These are phyloP conservation scores for Cystoderma amianthinum DNA, from an alignment of 768 basidiomycete genomes.

Conservation along the genomic window DNA sequence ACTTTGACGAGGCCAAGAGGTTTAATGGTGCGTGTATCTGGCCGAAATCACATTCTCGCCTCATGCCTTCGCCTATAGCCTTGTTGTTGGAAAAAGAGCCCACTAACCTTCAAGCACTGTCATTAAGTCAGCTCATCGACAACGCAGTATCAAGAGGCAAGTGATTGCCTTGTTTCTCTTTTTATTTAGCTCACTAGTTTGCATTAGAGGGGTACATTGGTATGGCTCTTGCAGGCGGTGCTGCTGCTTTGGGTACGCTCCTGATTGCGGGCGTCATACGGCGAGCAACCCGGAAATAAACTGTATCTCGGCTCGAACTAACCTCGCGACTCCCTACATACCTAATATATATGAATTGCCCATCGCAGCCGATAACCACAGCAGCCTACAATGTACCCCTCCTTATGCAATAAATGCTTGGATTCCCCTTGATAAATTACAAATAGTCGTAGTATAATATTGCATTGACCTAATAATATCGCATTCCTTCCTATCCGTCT, in stretches of 20 bases:
- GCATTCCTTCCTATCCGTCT: background rate
- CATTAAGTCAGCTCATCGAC: slow-evolving; percentile 81
- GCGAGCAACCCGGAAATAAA: slow-evolving; percentile 63
- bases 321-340: too few species aligned
- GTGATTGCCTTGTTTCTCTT: slow-evolving; percentile 3
- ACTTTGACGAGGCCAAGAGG: slow-evolving; percentile 85
- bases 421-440: too few species aligned
- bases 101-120: slow-evolving; percentile 86
- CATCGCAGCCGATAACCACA: background rate
- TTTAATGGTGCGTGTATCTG: slow-evolving; percentile 74
- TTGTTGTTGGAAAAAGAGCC: slow-evolving; percentile 90
- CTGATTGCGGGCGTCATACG: slow-evolving; percentile 74
- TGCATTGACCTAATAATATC: background rate
- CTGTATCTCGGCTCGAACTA: background rate
- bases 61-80: slow-evolving; percentile 38
- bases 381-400: background rate
- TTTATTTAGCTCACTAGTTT: slow-evolving; percentile 4
- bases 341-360: background rate
- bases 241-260: slow-evolving; percentile 77
- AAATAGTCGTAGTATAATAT: background rate
- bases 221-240: slow-evolving; percentile 91
- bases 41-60: background rate
- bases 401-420: background rate
- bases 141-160: slow-evolving; percentile 77
- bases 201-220: slow-evolving; percentile 92